Conservation (phyloP, 768 basidiomycete species). For the Boletus rex-veris region DNA sequence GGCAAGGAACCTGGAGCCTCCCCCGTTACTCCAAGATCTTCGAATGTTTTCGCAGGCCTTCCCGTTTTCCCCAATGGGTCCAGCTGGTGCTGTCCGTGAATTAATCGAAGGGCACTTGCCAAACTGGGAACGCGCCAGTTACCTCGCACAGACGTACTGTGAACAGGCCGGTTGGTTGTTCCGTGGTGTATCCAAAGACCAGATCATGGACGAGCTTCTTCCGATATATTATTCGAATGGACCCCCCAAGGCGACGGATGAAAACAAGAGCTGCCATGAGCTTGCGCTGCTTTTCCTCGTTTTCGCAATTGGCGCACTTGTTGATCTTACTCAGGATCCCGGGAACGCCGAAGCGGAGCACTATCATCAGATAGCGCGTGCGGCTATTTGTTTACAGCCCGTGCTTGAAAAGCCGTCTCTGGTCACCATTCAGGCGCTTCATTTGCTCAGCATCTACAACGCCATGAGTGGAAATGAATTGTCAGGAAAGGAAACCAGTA, state of each 20-base stretch:
- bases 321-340: conserved; percentile 32
- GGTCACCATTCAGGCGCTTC: conserved; percentile 66
- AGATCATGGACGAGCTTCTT: conserved; percentile 43
- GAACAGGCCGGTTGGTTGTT: conserved; percentile 52
- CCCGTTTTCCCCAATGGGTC: conserved; percentile 60
- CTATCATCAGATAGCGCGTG: conserved; percentile 61
- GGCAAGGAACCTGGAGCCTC: conserved; percentile 25
- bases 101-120: conserved; percentile 56
- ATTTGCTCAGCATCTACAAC: conserved; percentile 66
- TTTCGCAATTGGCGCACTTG: conserved; percentile 54
- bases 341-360: conserved; percentile 50
- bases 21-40: conserved; percentile 30
- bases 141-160: conserved; percentile 44
- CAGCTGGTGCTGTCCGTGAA: conserved; percentile 42
- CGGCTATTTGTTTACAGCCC: conserved; percentile 62
- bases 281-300: conserved; percentile 46
- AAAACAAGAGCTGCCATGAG: conserved; percentile 45
- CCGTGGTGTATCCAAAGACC: conserved; percentile 43
- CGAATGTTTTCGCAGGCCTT: conserved; percentile 57
- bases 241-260: conserved; percentile 25
- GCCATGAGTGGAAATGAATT: conserved; percentile 66
- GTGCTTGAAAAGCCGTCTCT: conserved; percentile 69
- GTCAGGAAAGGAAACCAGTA: conserved; percentile 54
- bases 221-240: conserved; percentile 38
- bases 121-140: conserved; percentile 44